phyloP scores from a whole-genome alignment of 73 alveolate genomes.

The Tetrahymena malaccensis region DNA sequence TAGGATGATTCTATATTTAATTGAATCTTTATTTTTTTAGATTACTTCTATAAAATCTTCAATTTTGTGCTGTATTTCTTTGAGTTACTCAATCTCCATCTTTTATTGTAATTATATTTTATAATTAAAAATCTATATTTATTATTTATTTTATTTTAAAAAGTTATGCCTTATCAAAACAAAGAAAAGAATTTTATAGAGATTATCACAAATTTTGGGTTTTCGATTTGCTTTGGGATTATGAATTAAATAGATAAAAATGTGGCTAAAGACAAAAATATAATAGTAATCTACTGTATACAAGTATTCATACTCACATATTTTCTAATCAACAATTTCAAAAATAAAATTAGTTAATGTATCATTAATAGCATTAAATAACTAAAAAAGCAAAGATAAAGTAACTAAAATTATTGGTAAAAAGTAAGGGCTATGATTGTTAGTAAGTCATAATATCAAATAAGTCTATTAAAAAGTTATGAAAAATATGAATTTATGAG shows the following conservation, averaged over 20 bases:
- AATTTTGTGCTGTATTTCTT: background rate
- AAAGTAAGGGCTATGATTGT: background rate
- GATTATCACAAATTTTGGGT: background rate
- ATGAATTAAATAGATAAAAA: background rate
- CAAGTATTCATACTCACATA: background rate
- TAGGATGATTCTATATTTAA: background rate
- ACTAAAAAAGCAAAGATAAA: background rate
- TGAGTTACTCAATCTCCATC: background rate
- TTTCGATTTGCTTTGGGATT: background rate
- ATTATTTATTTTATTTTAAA: too few species aligned
- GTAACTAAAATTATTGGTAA: background rate
- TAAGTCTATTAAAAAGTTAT: background rate
- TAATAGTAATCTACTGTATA: too few species aligned
- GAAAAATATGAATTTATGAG: background rate
- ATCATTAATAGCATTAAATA: too few species aligned
- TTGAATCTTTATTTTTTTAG: background rate
- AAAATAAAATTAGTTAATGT: too few species aligned
- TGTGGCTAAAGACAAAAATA: background rate
- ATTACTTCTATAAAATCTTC: background rate
- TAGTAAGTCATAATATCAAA: background rate
- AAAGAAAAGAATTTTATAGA: too few species aligned
- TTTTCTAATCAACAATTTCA: background rate
- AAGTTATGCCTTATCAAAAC: background rate
- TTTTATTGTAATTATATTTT: background rate
- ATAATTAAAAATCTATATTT: too few species aligned